Evolutionary conservation across 345 rosid species (phyloP).

Genomic region (Noccaea caerulescens): DNA sequence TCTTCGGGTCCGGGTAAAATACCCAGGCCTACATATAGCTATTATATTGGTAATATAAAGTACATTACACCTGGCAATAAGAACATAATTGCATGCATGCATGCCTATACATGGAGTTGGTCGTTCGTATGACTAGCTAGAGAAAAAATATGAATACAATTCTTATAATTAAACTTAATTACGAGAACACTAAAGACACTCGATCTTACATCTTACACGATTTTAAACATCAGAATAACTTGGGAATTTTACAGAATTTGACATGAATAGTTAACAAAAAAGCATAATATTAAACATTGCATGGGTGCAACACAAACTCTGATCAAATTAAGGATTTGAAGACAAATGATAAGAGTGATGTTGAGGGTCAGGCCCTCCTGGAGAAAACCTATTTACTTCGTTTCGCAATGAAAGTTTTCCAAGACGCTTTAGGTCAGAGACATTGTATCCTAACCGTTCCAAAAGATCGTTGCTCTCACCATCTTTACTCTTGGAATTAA

Average conservation of each 20-base stretch:
- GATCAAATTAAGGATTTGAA: conserved; percentile 32
- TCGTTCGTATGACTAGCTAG: background rate
- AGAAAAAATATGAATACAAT: background rate
- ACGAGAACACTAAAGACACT: conserved; percentile 18
- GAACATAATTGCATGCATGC: conserved; percentile 8
- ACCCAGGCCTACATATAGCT: too few relatives aligned
- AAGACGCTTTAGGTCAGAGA: conserved; percentile 35
- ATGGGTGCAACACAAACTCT: conserved; percentile 22
- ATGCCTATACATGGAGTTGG: background rate
- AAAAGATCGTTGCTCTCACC: conserved; percentile 36
- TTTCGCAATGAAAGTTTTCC: conserved; percentile 23
- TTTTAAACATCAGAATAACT: conserved; percentile 19
- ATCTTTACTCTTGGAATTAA: conserved; percentile 20
- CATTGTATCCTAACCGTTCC: conserved; percentile 43
- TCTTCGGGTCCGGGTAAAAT: too few relatives aligned
- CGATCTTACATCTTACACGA: conserved; percentile 25
- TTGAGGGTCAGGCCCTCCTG: conserved; percentile 49
- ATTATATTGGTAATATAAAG: background rate
- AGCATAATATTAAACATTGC: conserved; percentile 8
- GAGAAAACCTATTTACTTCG: conserved; percentile 39
- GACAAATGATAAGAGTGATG: conserved; percentile 43
- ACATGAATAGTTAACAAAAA: background rate
- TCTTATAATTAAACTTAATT: background rate
- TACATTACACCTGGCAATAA: conserved; percentile 1
- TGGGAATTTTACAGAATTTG: background rate